A percentile compares a stretch with the other conserved stretches of the same genome.
phyloP scores from a whole-genome alignment of 2,329 filamentous ascomycete genomes.

The Penicillium glabrum region DNA sequence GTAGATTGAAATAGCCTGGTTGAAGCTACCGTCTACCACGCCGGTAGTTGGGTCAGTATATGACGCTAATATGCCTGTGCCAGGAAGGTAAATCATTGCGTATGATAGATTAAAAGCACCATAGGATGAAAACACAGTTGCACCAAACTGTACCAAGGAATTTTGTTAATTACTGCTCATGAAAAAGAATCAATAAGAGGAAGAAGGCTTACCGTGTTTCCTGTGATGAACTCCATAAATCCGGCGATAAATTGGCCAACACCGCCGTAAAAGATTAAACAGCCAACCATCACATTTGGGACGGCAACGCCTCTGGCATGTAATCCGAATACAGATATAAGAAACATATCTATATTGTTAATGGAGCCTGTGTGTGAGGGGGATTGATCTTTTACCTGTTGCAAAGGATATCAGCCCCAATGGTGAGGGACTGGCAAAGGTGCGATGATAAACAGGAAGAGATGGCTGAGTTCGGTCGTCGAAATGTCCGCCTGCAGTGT shows the following conservation, averaged over 20 bases:
- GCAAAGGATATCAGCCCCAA: conserved; percentile 41
- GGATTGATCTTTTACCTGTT: conserved; percentile 19
- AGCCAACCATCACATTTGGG: conserved; percentile 12
- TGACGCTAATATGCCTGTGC: not conserved
- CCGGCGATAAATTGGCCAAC: conserved; percentile 30
- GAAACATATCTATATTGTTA: not conserved
- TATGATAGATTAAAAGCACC: not conserved
- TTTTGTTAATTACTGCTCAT: not conserved
- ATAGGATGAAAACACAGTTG: not conserved
- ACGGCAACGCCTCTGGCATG: not conserved
- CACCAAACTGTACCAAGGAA: not conserved
- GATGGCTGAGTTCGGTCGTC: conserved; percentile 15
- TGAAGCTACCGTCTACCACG: not conserved
- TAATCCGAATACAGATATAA: not conserved
- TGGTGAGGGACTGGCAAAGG: conserved; percentile 28
- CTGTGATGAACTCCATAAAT: conserved; percentile 26
- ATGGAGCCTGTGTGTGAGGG: not conserved
- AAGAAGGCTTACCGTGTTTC: conserved; percentile 15
- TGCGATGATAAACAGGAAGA: conserved; percentile 29
- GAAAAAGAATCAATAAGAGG: not conserved
- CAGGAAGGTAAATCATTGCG: not conserved
- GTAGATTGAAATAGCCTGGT: not conserved
- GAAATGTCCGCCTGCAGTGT: conserved; percentile 3
- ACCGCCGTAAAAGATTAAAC: conserved; percentile 41
- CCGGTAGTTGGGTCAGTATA: not conserved